Conservation (phyloP, 768 basidiomycete genomes). For the Mycena venus region DNA sequence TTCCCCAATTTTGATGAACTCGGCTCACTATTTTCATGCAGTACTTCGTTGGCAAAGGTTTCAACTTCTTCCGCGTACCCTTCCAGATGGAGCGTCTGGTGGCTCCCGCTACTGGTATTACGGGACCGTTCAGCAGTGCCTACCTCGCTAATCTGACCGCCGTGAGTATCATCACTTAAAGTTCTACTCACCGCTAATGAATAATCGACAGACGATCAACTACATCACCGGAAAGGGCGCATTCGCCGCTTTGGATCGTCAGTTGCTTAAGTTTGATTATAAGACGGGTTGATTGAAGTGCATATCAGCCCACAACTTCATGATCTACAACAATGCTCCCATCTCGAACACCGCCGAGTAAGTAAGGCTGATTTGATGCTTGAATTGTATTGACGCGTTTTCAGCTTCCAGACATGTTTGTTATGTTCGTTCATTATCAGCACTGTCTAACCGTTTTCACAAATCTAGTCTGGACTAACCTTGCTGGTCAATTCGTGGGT, state of each 20-base stretch:
- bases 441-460: not conserved
- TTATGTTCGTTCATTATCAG: not conserved
- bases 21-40: conserved; percentile 55
- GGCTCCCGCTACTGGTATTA: conserved; percentile 66
- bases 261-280: conserved; percentile 30
- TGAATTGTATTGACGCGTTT: not conserved
- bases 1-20: not conserved
- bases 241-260: conserved; percentile 69
- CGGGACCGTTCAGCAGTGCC: conserved; percentile 64
- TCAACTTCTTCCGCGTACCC: conserved; percentile 61
- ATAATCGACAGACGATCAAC: conserved; percentile 58
- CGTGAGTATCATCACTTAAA: conserved; percentile 39
- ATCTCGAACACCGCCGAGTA: conserved; percentile 64
- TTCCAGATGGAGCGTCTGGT: conserved; percentile 71
- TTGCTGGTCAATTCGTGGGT: conserved; percentile 68
- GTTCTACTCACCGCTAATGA: not conserved
- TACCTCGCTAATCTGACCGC: conserved; percentile 66
- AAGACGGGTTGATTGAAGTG: not conserved
- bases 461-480: conserved; percentile 66
- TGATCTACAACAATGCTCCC: conserved; percentile 67
- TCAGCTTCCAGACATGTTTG: conserved; percentile 66
- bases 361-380: conserved; percentile 33
- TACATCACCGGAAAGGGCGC: conserved; percentile 74
- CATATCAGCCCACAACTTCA: conserved; percentile 67
- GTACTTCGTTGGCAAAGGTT: conserved; percentile 68